Percentiles rank a stretch among this genome's conserved stretches.
phyloP scores from a whole-genome alignment of 495 filamentous ascomycete genomes.

The Cenococcum geophilum region DNA sequence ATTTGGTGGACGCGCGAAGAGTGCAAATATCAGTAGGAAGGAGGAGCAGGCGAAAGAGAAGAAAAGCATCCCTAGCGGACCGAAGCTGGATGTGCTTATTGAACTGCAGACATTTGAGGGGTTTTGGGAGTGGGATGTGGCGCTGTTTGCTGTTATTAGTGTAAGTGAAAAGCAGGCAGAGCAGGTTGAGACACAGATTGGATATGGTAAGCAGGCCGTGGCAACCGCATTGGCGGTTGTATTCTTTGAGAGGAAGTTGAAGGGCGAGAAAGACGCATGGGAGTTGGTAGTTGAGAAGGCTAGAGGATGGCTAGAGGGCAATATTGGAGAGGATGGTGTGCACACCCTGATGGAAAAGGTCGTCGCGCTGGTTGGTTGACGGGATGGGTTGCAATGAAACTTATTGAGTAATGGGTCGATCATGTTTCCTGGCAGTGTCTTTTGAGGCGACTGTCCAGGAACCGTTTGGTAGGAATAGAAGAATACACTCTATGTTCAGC shows the following conservation, averaged over 20 bases:
- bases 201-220: constrained; percentile 22
- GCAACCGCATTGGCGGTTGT: constrained; percentile 49
- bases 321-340: too few species aligned
- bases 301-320: constrained; percentile 37
- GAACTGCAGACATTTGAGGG: constrained; percentile 49
- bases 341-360: too few species aligned
- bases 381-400: too few species aligned
- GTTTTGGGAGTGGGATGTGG: constrained; percentile 38
- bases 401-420: too few species aligned
- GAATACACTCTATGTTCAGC: too few species aligned
- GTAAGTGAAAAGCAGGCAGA: constrained; percentile 13
- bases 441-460: too few species aligned
- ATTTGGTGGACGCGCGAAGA: background rate
- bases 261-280: constrained; percentile 45
- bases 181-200: background rate
- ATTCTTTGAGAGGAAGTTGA: constrained; percentile 44
- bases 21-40: background rate
- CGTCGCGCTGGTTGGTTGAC: too few species aligned
- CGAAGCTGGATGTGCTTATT: constrained; percentile 35
- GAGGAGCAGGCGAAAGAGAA: background rate
- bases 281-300: constrained; percentile 52
- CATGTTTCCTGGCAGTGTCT: too few species aligned
- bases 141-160: constrained; percentile 30
- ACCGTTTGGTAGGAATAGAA: too few species aligned
- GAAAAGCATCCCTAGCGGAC: background rate